These are phyloP conservation scores for Sporothrix pallida DNA, from an alignment of 2,329 filamentous ascomycete species.

Conservation along the genomic window DNA sequence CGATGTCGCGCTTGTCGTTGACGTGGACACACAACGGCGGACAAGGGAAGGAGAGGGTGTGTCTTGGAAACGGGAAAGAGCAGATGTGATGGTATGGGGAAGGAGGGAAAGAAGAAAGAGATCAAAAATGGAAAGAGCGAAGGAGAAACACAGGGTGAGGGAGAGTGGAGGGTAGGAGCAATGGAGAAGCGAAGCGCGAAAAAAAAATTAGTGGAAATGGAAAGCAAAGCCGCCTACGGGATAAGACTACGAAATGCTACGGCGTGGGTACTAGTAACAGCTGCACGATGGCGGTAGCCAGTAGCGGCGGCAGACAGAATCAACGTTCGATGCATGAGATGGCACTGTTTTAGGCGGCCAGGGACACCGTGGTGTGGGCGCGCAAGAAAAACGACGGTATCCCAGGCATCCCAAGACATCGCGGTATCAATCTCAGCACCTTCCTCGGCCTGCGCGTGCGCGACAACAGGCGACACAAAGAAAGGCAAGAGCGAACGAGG, in stretches of 20 bases:
- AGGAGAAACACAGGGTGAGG: constrained; percentile 19
- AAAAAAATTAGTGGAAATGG: constrained; percentile 35
- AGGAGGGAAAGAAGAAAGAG: constrained; percentile 12
- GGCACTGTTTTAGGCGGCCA: constrained; percentile 36
- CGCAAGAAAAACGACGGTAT: constrained; percentile 14
- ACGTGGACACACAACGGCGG: constrained; percentile 1
- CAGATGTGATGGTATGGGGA: constrained; percentile 23
- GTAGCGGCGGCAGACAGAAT: constrained; percentile 33
- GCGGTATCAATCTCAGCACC: too few species aligned
- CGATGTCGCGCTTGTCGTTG: constrained; percentile 1
- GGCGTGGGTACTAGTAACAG: constrained; percentile 20
- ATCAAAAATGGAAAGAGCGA: constrained; percentile 20
- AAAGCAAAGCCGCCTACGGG: constrained; percentile 26
- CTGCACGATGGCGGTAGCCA: constrained; percentile 32
- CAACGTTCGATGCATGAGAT: constrained; percentile 35
- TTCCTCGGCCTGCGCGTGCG: not conserved
- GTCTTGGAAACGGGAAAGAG: constrained; percentile 27
- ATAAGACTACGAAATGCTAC: constrained; percentile 25
- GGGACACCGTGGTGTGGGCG: not conserved
- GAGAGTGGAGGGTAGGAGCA: constrained; percentile 19
- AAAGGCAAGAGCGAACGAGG: constrained; percentile 20
- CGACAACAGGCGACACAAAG: constrained; percentile 20
- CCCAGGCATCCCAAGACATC: not conserved
- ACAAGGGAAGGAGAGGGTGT: not conserved
- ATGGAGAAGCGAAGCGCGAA: constrained; percentile 24